Evolutionary conservation across 257 asterid genomes (phyloP).

Genomic region (Echites panduratus): DNA sequence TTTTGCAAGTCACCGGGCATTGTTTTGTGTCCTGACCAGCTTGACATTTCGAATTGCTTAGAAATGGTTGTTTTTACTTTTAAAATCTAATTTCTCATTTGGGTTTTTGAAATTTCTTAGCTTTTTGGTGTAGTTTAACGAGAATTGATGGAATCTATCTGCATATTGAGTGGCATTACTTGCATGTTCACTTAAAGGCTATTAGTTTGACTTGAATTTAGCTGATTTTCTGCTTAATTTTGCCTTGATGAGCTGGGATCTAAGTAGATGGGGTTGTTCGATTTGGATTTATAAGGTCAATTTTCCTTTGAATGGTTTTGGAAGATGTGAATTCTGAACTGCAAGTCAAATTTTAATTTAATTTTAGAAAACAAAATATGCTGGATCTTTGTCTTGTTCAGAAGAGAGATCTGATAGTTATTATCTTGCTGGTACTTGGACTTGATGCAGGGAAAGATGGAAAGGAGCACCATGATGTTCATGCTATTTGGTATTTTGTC

Average conservation of each 20-base stretch:
- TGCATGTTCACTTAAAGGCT: not conserved
- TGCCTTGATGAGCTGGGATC: slow-evolving; percentile 4
- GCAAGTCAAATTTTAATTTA: not conserved
- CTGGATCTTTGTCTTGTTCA: not conserved
- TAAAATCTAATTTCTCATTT: not conserved
- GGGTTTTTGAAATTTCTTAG: not conserved
- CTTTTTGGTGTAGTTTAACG: not conserved
- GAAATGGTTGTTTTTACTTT: not conserved
- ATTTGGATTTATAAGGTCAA: not conserved
- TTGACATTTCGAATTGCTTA: not conserved
- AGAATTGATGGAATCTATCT: not conserved
- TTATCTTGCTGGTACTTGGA: not conserved
- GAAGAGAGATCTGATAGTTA: slow-evolving; percentile 12
- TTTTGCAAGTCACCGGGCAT: not conserved
- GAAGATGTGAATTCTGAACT: not conserved
- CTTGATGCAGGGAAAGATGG: slow-evolving; percentile 23
- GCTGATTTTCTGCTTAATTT: not conserved
- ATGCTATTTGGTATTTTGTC: slow-evolving; percentile 19
- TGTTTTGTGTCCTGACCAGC: not conserved
- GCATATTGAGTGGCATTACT: not conserved
- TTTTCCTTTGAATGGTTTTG: not conserved
- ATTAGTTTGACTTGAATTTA: not conserved
- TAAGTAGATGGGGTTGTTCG: not conserved
- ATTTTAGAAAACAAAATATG: not conserved
- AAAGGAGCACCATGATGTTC: slow-evolving; percentile 16